Evolutionary conservation across 73 alveolate genomes (phyloP).

Genomic region (Tetrahymena thermophila): DNA sequence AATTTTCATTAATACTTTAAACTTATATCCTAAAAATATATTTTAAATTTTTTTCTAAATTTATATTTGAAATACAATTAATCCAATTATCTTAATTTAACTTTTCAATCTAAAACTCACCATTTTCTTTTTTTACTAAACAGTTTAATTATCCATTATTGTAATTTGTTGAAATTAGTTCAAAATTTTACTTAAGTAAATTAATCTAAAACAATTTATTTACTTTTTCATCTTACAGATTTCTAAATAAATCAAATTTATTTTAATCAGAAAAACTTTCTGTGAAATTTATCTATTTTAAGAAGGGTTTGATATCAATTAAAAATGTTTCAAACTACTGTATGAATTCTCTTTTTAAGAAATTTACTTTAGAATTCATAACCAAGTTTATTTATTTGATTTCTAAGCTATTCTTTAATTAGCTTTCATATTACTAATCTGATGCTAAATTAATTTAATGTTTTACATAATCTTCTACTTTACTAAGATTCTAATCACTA

Average conservation of each 20-base stretch:
- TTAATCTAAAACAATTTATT: too few relatives aligned
- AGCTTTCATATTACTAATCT: not conserved
- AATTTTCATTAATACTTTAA: too few relatives aligned
- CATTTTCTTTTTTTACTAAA: too few relatives aligned
- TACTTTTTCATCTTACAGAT: not conserved
- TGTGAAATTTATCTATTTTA: not conserved
- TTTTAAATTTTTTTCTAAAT: too few relatives aligned
- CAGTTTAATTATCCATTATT: too few relatives aligned
- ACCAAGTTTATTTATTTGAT: not conserved
- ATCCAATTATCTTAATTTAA: too few relatives aligned
- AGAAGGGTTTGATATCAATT: not conserved
- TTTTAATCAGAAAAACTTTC: too few relatives aligned
- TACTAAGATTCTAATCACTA: not conserved
- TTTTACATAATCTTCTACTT: not conserved
- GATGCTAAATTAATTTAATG: not conserved
- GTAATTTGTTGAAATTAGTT: not conserved
- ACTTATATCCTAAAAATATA: too few relatives aligned
- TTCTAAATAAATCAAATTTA: too few relatives aligned
- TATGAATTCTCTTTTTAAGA: not conserved
- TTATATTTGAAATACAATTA: too few relatives aligned
- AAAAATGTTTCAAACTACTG: not conserved
- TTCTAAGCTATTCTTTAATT: not conserved
- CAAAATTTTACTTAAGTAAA: too few relatives aligned
- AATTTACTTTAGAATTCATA: not conserved
- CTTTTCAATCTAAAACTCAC: too few relatives aligned